Evolutionary conservation across 345 rosid species (phyloP).

Genomic region (Hirschfeldia incana): DNA sequence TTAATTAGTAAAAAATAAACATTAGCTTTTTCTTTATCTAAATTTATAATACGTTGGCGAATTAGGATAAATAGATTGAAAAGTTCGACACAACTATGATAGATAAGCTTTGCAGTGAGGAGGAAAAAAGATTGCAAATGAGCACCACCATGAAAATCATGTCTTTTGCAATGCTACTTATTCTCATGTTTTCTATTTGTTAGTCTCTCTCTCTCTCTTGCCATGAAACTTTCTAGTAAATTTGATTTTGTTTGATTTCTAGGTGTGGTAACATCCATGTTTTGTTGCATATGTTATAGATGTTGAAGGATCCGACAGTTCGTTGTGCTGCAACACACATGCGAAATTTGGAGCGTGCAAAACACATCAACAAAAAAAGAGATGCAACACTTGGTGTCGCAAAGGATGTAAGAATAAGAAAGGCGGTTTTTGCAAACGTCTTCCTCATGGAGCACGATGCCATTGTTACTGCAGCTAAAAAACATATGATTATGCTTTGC

Average conservation of each 20-base stretch:
- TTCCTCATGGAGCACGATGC: not conserved
- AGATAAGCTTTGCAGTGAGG: not conserved
- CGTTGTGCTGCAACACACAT: not conserved
- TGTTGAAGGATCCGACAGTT: not conserved
- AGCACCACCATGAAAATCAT: not conserved
- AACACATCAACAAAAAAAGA: not conserved
- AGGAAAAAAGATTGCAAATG: not conserved
- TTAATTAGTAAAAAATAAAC: not conserved
- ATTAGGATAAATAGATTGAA: not conserved
- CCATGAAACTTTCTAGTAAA: not conserved
- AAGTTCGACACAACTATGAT: not conserved
- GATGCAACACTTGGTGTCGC: not conserved
- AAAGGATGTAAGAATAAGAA: not conserved
- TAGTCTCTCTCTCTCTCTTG: not conserved
- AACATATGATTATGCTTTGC: not conserved
- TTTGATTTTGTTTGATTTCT: not conserved
- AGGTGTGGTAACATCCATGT: not conserved
- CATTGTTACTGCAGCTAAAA: not conserved
- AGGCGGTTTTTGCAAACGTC: not conserved
- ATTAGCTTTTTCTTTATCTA: not conserved
- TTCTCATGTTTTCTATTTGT: not conserved
- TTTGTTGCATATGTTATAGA: not conserved
- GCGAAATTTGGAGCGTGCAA: not conserved
- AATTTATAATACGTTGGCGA: not conserved
- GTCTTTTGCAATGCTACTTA: not conserved